A percentile compares a stretch with the other conserved stretches of the same genome.
Evolutionary conservation across 176 grass and related monocot genomes (phyloP).

Genomic region (Leersia perrieri): DNA sequence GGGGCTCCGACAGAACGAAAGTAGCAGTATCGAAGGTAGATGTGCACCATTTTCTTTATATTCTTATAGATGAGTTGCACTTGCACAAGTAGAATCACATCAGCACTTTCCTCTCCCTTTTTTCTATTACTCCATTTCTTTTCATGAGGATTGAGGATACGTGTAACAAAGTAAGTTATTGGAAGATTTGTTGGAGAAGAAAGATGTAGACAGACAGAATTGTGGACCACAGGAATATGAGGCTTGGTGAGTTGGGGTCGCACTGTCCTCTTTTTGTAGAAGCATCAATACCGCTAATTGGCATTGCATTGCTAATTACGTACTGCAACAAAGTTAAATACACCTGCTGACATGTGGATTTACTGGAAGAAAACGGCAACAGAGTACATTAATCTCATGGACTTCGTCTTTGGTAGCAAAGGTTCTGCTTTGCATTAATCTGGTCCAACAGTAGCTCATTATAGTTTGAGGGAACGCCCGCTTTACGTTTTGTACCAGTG

Average conservation of each 20-base stretch:
- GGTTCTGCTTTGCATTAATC: background rate
- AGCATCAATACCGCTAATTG: slow-evolving; percentile 3
- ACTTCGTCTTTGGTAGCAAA: background rate
- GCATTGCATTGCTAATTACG: background rate
- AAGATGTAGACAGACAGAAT: slow-evolving; percentile 4
- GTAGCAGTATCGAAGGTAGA: background rate
- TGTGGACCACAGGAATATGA: slow-evolving; percentile 10
- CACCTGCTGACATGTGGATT: background rate
- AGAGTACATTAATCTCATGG: slow-evolving; percentile 11
- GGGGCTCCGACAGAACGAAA: background rate
- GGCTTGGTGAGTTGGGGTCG: background rate
- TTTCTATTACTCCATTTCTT: background rate
- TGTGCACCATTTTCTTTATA: background rate
- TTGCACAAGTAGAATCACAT: background rate
- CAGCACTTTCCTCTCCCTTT: background rate
- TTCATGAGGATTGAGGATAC: slow-evolving; percentile 21
- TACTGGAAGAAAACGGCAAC: background rate
- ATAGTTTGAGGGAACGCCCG: background rate
- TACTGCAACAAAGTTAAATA: slow-evolving; percentile 2
- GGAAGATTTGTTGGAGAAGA: slow-evolving; percentile 11
- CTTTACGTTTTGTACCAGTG: background rate
- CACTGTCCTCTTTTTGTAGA: slow-evolving; percentile 12
- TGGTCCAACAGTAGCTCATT: slow-evolving; percentile 5
- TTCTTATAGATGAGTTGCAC: background rate
- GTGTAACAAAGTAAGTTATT: background rate